Evolutionary conservation across 2,329 filamentous ascomycete species (phyloP).

Genomic region (Aspergillus sp.): DNA sequence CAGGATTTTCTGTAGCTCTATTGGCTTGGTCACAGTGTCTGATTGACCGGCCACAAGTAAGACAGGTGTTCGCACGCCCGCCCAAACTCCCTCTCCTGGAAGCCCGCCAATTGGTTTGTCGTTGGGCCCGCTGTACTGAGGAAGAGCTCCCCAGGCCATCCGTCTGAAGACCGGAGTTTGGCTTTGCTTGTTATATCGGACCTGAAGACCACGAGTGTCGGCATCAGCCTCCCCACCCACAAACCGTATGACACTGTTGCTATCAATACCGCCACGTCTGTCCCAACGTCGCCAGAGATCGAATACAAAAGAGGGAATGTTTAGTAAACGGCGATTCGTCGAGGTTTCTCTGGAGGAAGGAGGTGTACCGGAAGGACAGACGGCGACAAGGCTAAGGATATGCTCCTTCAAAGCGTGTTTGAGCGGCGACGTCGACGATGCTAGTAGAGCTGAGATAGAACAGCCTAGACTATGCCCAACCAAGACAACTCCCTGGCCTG

Average conservation of each 20-base stretch:
- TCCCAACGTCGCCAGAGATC: constrained; percentile 79
- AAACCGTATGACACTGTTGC: constrained; percentile 78
- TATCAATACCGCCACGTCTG: constrained; percentile 75
- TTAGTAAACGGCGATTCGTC: constrained; percentile 62
- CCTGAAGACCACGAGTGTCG: constrained; percentile 48
- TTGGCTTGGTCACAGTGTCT: constrained; percentile 75
- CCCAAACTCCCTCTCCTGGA: constrained; percentile 73
- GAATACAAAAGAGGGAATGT: constrained; percentile 70
- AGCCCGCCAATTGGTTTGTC: constrained; percentile 65
- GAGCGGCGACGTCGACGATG: constrained; percentile 62
- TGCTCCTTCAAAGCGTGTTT: constrained; percentile 61
- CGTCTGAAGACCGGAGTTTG: constrained; percentile 80
- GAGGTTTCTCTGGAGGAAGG: constrained; percentile 58
- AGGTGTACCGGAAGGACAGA: constrained; percentile 76
- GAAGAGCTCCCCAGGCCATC: constrained; percentile 75
- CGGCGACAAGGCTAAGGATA: constrained; percentile 75
- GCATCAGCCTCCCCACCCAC: constrained; percentile 50
- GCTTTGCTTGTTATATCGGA: constrained; percentile 74
- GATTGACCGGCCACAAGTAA: constrained; percentile 77
- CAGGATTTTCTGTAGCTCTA: constrained; percentile 71
- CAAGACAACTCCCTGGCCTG: constrained; percentile 73
- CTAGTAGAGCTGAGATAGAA: constrained; percentile 73
- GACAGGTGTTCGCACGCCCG: constrained; percentile 71
- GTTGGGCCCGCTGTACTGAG: constrained; percentile 54
- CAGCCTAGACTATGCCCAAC: constrained; percentile 92